Base-by-base conservation (phyloP, 1,284 basidiomycete genomes). In the Trametes pubescens region DNA sequence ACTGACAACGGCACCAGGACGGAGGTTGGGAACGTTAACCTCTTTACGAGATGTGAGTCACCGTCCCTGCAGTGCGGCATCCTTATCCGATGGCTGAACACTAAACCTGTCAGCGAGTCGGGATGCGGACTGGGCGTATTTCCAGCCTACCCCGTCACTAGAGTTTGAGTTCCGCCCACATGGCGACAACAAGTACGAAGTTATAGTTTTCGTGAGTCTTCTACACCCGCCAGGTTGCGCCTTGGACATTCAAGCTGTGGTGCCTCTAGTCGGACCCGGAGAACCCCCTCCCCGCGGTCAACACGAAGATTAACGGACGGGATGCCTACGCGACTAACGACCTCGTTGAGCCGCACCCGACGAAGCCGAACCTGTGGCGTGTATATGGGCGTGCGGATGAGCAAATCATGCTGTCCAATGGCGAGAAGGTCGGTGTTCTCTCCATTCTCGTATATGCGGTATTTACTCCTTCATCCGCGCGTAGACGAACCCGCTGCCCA, bases 351-450 rank as follows among this genome's bases (percentile, higher is more conserved):
- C 80, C 75, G 7, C 84, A 85, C 66, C 81, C 82, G 2, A 77
- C 75, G 0, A 78, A 77, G 46, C 71, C 74, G 4, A 77, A 76
- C 18, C 72, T 74, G 10, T 86, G 79, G 79, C 79, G 75, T 60
- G 73, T 83, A 26, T 74, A 76, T 40, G 84, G 84, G 2, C 76
- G 84, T 4, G 69, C 73, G 2, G 83, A 85, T 64, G 83, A 85
- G 62, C 83, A 84, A 64, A 69, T 73, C 40, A 69, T 72, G 60
- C 64, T 71, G 6, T 71, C 72, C 5, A 73, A 68, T 8, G 73
- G 73, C 22, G 73, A 74, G 53, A 73, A 72, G 71, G 73, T 71
- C 14, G 18, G 62, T 24, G 32, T 10, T 21, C 11, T 22, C 16
- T 24, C 26, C 13, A 38, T 8, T 35, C 10, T 34, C 40, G 14